Conservation (phyloP, 306 rosid species). For the Vigna mungo region DNA sequence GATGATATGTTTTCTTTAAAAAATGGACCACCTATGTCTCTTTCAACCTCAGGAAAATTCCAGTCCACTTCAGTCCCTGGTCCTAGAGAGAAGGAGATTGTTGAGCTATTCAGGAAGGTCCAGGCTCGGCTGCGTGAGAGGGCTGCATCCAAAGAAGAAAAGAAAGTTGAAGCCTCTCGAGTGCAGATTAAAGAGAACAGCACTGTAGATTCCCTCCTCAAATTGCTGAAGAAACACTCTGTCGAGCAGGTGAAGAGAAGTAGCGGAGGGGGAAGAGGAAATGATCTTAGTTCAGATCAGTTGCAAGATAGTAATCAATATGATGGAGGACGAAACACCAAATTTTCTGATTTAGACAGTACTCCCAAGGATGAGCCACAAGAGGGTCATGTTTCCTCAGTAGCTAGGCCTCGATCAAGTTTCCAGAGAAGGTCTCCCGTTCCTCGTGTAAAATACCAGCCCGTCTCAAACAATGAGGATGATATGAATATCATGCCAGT, state of each 20-base stretch:
- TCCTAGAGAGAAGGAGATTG: conserved; percentile 93
- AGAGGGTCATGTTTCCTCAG: conserved; percentile 53
- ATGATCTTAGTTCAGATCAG: conserved; percentile 56
- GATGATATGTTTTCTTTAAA: conserved; percentile 73
- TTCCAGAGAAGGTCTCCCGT: conserved; percentile 90
- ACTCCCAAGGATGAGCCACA: conserved; percentile 58
- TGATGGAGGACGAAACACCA: conserved; percentile 49
- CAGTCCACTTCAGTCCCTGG: conserved; percentile 88
- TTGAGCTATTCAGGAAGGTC: conserved; percentile 91
- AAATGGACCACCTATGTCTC: conserved; percentile 76
- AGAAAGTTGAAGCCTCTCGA: conserved; percentile 66
- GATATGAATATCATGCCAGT: conserved; percentile 39
- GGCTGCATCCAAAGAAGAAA: conserved; percentile 77
- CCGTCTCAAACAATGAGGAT: conserved; percentile 55
- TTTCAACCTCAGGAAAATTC: conserved; percentile 63
- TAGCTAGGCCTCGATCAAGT: conserved; percentile 72
- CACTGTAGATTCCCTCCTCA: conserved; percentile 91
- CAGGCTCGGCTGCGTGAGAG: conserved; percentile 91
- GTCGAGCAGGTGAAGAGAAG: conserved; percentile 76
- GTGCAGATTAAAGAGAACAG: conserved; percentile 70
- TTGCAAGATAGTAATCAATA: conserved; percentile 54
- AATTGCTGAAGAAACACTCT: conserved; percentile 83
- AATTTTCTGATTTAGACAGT: conserved; percentile 56
- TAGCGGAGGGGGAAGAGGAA: conserved; percentile 51
- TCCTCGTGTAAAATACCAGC: conserved; percentile 70